Base-by-base conservation (phyloP, 2,329 filamentous ascomycete genomes). In the Talaromyces sp. region DNA sequence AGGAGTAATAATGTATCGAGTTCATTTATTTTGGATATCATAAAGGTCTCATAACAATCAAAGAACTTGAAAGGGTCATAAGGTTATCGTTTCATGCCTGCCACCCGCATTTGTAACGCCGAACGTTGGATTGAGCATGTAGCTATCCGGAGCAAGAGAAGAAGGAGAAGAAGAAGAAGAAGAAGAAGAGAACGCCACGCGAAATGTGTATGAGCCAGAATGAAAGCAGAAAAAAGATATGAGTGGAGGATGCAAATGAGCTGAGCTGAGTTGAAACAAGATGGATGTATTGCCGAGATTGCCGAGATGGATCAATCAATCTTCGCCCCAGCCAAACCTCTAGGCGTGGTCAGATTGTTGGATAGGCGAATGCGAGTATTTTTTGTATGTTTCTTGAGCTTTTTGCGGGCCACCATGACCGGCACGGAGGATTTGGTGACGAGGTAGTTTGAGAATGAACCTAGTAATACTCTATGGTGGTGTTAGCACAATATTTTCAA, bases 401-500 rank as follows among this genome's bases (percentile, higher is more conserved):
- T 89, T 81, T 96, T 97, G 64, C 95, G 84, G 7, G 95, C 95
- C 39, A 98, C 95, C 95, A 99, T 99, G 64, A 99, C 95, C 0
- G 95, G 95, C 16, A 96, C 92, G 2, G 91, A 96, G 66, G 92
- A 96, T 79, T 98, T 98, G 40, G 92, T 96, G 35, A 99, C 93
- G 7, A 99, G 83, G 72, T 99, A 99, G 74, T 98, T 98, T 65
- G 91, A 96, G 77, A 99, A 98, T 0, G 93, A 97, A 28, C 95
- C 95, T 33, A 99, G 84, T 65, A 99, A 88, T 23, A 97, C 93
- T 72, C 93, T 96, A 69, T 55, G 60, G 5, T 12, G 9, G 5
- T 35, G 21, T 61, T 59, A 61, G 58, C 23, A 39, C 28, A 42
- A 1, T 37, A 6, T 39, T 6, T 9, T 2, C 5, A 9, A 25